Percentiles rank a stretch among this genome's conserved stretches.
These are phyloP conservation scores for Suhomyces pyralidae DNA, from an alignment of 805 yeast genomes.

Conservation along the genomic window DNA sequence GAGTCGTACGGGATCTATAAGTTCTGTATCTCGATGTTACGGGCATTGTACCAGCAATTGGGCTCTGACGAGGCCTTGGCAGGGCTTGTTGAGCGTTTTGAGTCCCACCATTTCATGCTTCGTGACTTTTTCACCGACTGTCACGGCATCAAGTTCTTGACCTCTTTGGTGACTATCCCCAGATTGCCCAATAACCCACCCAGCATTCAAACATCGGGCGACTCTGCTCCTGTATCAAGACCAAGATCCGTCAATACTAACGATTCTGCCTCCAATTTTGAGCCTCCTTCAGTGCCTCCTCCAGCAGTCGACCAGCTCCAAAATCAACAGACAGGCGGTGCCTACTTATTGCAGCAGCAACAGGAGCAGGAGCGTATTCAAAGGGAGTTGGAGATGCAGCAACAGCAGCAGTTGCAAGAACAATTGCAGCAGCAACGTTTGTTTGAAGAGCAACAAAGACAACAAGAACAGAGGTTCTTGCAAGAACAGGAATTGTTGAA, in stretches of 20 bases:
- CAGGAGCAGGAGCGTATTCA: constrained; percentile 60
- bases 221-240: constrained; percentile 28
- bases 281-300: constrained; percentile 36
- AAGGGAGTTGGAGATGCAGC: constrained; percentile 61
- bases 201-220: constrained; percentile 48
- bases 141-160: constrained; percentile 74
- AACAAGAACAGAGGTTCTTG: constrained; percentile 65
- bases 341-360: constrained; percentile 44
- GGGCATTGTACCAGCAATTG: constrained; percentile 77
- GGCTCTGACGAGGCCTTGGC: constrained; percentile 72
- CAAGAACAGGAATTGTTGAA: constrained; percentile 61
- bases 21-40: constrained; percentile 83
- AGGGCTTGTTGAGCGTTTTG: constrained; percentile 70
- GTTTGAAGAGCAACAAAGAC: constrained; percentile 72
- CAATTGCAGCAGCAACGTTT: constrained; percentile 69
- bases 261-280: constrained; percentile 19
- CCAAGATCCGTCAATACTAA: constrained; percentile 24
- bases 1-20: constrained; percentile 93
- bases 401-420: constrained; percentile 62
- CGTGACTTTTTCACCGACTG: constrained; percentile 89
- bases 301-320: constrained; percentile 36
- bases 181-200: constrained; percentile 61
- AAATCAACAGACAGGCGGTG: constrained; percentile 52
- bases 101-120: constrained; percentile 66
- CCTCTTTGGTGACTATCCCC: constrained; percentile 79